Evolutionary conservation across 2,329 filamentous ascomycete species (phyloP).

Genomic region (Coleophoma eucalyptorum): DNA sequence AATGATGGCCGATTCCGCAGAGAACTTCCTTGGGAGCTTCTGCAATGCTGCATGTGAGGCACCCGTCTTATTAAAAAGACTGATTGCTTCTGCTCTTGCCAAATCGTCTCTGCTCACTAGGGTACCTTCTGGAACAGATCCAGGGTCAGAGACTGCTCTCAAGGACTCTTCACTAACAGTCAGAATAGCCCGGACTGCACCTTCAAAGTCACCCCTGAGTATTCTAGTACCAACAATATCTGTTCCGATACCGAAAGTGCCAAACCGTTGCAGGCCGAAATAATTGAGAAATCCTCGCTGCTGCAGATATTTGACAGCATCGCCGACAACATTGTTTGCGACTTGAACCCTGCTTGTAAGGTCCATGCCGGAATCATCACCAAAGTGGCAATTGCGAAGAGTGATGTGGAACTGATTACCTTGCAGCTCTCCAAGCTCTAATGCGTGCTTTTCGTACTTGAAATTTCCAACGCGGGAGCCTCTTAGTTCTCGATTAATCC

Average conservation of each 20-base stretch:
- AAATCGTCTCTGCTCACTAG: slow-evolving; percentile 71
- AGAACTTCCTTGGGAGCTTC: slow-evolving; percentile 74
- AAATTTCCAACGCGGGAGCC: slow-evolving; percentile 75
- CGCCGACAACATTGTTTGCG: slow-evolving; percentile 45
- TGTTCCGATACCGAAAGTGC: slow-evolving; percentile 81
- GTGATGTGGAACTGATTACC: slow-evolving; percentile 95
- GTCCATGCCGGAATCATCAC: slow-evolving; percentile 35
- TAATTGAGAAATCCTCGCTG: slow-evolving; percentile 92
- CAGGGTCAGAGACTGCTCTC: slow-evolving; percentile 44
- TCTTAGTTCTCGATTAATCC: slow-evolving; percentile 56
- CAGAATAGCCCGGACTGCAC: slow-evolving; percentile 74
- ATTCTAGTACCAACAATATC: slow-evolving; percentile 83
- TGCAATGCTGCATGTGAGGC: slow-evolving; percentile 57
- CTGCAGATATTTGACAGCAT: slow-evolving; percentile 63
- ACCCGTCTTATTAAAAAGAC: slow-evolving; percentile 63
- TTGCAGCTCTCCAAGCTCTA: slow-evolving; percentile 77
- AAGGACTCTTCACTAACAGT: slow-evolving; percentile 65
- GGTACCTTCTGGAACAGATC: slow-evolving; percentile 33
- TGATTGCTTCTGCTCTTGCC: slow-evolving; percentile 73
- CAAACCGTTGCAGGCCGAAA: slow-evolving; percentile 95
- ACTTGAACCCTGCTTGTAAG: slow-evolving; percentile 43
- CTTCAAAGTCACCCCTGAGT: slow-evolving; percentile 75
- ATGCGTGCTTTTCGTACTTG: slow-evolving; percentile 64
- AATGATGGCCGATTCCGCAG: slow-evolving; percentile 75
- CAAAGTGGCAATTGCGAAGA: slow-evolving; percentile 75